phyloP scores from a whole-genome alignment of 139 green algal genomes.

The Trebouxia sp. region DNA sequence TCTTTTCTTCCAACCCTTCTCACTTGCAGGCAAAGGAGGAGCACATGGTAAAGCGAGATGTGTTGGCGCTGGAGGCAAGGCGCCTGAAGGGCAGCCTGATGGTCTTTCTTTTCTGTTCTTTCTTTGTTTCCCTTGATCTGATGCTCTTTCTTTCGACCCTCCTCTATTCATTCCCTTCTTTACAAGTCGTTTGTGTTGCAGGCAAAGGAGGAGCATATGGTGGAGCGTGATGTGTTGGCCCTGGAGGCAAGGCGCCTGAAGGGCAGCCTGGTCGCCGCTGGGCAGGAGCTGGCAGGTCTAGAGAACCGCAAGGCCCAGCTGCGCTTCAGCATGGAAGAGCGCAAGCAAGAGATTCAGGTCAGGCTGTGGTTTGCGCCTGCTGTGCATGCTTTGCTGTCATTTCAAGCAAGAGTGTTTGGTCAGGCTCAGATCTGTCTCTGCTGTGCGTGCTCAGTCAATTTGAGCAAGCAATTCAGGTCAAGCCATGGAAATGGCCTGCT shows the following conservation, averaged over 20 bases:
- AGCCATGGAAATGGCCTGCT: no score
- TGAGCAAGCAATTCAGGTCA: no score
- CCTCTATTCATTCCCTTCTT: no score
- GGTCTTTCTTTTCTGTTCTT: no score
- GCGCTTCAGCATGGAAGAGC: conserved; percentile 79
- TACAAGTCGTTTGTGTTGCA: conserved; percentile 39
- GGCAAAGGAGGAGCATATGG: conserved; percentile 78
- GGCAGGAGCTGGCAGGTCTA: conserved; percentile 74
- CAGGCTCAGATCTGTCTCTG: neutral
- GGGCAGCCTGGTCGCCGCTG: conserved; percentile 57
- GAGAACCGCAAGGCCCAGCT: conserved; percentile 78
- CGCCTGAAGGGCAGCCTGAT: no score
- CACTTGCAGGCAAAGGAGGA: neutral
- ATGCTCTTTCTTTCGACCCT: no score
- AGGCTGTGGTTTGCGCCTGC: no score
- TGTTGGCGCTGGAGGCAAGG: no score
- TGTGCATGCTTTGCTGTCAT: no score
- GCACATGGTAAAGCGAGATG: neutral
- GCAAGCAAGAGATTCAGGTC: conserved; percentile 73
- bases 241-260: conserved; percentile 77
- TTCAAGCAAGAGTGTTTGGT: neutral
- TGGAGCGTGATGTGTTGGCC: conserved; percentile 81
- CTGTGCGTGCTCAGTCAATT: no score
- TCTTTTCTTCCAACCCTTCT: no score
- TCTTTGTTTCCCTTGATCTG: no score